phyloP scores from a whole-genome alignment of 805 yeast species.

The Kluyveromyces siamensis region DNA sequence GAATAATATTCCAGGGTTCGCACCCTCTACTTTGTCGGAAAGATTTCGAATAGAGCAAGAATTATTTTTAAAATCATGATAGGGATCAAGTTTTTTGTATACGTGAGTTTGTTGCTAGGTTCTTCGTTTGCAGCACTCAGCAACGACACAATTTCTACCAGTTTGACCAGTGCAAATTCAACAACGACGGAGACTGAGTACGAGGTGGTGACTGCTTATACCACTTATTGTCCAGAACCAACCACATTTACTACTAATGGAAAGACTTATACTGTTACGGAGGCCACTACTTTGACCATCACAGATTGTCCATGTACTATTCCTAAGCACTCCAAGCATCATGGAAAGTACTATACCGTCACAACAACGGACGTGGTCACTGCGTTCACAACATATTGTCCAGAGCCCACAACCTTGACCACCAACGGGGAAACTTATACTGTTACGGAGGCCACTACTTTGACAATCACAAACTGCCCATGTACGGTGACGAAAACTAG shows the following conservation, averaged over 20 bases:
- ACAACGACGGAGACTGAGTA: slow-evolving; percentile 30
- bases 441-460: slow-evolving; percentile 70
- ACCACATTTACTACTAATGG: slow-evolving; percentile 58
- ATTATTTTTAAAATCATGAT: neutral
- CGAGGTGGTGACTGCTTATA: slow-evolving; percentile 55
- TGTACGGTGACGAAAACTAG: slow-evolving; percentile 48
- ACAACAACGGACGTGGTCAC: slow-evolving; percentile 40
- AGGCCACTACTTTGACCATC: slow-evolving; percentile 73
- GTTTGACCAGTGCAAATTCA: slow-evolving; percentile 10
- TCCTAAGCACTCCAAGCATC: slow-evolving; percentile 20
- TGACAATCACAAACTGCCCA: slow-evolving; percentile 81
- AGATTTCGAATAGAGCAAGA: neutral
- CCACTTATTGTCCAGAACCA: slow-evolving; percentile 77
- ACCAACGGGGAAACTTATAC: slow-evolving; percentile 64
- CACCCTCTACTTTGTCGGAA: no score
- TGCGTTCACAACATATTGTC: slow-evolving; percentile 76
- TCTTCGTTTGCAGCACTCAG: neutral
- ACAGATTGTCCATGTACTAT: slow-evolving; percentile 82
- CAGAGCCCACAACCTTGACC: slow-evolving; percentile 56
- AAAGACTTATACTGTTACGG: slow-evolving; percentile 66
- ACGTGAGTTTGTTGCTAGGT: neutral
- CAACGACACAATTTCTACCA: neutral
- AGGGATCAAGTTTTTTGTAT: neutral
- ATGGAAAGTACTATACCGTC: neutral
- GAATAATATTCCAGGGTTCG: no score